Evolutionary conservation across 495 filamentous ascomycete species (phyloP).

Genomic region (Xylaria acuta): DNA sequence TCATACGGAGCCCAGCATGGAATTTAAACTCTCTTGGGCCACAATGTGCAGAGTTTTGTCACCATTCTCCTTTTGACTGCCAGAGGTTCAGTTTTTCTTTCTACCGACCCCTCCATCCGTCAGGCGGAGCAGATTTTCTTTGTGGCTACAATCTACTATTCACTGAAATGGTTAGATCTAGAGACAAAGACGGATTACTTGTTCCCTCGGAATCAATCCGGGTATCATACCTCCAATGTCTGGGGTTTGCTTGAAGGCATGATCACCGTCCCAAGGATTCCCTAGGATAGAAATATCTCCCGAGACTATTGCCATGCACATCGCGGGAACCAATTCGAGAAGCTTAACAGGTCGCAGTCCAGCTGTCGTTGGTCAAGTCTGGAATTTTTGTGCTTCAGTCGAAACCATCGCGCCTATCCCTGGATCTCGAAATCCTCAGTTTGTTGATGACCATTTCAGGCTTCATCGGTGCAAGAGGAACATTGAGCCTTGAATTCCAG

Average conservation of each 20-base stretch:
- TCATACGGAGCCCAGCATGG: conserved; percentile 10
- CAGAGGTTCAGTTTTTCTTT: conserved; percentile 2
- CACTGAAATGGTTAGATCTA: neutral
- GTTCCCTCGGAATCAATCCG: neutral
- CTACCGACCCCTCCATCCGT: neutral
- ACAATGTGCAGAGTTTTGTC: neutral
- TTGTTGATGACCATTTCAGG: neutral
- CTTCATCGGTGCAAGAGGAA: neutral
- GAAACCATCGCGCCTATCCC: neutral
- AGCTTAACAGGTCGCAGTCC: neutral
- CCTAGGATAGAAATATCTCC: neutral
- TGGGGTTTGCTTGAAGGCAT: neutral
- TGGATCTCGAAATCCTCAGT: neutral
- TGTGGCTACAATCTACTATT: neutral
- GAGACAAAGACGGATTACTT: neutral
- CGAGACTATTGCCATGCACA: neutral
- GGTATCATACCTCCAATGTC: neutral
- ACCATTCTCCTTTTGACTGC: neutral
- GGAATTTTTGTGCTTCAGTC: neutral
- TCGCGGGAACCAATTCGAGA: neutral
- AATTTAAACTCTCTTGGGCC: neutral
- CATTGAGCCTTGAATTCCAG: neutral
- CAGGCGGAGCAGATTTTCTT: neutral
- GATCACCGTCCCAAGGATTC: neutral
- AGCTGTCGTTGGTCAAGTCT: neutral